phyloP scores from a whole-genome alignment of 1,139 yeast species.

The Diutina neorugosa region DNA sequence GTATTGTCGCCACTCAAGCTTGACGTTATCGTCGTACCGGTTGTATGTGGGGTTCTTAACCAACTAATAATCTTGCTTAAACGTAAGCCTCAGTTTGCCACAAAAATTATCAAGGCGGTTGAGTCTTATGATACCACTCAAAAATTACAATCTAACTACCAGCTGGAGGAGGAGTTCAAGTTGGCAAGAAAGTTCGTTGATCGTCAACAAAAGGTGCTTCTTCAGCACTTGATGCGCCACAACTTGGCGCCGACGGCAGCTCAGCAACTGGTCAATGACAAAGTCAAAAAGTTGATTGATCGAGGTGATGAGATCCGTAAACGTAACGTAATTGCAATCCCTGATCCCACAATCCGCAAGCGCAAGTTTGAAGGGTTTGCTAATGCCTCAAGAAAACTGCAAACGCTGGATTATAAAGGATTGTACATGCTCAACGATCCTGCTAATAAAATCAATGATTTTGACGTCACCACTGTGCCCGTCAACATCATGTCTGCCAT shows the following conservation, averaged over 20 bases:
- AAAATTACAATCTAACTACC: constrained; percentile 34
- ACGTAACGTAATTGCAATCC: constrained; percentile 19
- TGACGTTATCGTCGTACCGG: constrained; percentile 8
- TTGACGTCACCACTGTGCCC: constrained; percentile 62
- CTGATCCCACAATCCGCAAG: not conserved
- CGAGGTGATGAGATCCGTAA: constrained; percentile 32
- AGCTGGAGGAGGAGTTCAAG: constrained; percentile 30
- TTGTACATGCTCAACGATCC: constrained; percentile 55
- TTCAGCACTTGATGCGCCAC: constrained; percentile 23
- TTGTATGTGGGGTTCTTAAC: constrained; percentile 2
- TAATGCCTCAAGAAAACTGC: constrained; percentile 18
- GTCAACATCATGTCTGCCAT: constrained; percentile 50
- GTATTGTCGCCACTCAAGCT: not conserved
- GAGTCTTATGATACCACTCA: constrained; percentile 25
- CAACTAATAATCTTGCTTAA: not conserved
- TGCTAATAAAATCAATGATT: constrained; percentile 44
- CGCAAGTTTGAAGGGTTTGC: constrained; percentile 19
- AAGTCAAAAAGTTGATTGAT: constrained; percentile 37
- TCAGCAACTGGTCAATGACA: constrained; percentile 34
- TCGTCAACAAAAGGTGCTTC: constrained; percentile 24
- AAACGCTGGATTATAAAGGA: constrained; percentile 22
- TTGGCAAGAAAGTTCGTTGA: constrained; percentile 30
- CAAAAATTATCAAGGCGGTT: not conserved
- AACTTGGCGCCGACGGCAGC: constrained; percentile 22
- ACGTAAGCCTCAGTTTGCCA: constrained; percentile 1